Percentiles rank a stretch among this genome's conserved stretches.
These are phyloP conservation scores for Knoxia roxburghii DNA, from an alignment of 257 asterid genomes.

Conservation along the genomic window DNA sequence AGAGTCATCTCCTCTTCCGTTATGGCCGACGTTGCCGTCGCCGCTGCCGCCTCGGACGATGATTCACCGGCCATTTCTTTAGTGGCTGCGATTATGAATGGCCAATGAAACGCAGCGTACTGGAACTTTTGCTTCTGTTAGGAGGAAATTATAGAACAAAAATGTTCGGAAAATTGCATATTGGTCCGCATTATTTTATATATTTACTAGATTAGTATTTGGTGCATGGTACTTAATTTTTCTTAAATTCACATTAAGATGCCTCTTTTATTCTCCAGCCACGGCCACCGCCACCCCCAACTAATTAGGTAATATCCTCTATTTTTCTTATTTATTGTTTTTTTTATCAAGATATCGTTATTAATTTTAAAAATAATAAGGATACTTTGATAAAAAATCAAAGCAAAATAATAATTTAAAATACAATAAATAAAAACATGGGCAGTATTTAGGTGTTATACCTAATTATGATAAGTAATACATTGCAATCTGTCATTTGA, in stretches of 20 bases:
- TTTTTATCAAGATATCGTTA: too few relatives aligned
- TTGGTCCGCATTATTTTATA: not conserved
- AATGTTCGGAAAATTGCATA: not conserved
- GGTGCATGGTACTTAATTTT: not conserved
- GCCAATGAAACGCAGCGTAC: conserved; percentile 9
- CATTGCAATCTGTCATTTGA: too few relatives aligned
- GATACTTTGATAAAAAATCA: too few relatives aligned
- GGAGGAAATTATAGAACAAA: not conserved
- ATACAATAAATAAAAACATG: too few relatives aligned
- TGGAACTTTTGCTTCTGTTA: not conserved
- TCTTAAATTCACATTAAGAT: not conserved
- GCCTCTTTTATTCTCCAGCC: too few relatives aligned
- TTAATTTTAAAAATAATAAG: too few relatives aligned
- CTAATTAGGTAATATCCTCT: too few relatives aligned
- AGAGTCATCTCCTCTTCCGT: conserved; percentile 82
- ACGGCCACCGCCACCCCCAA: too few relatives aligned
- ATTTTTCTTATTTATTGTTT: too few relatives aligned
- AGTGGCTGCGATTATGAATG: not conserved
- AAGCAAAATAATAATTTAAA: too few relatives aligned
- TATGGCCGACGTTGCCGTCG: conserved; percentile 39
- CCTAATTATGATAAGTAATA: too few relatives aligned
- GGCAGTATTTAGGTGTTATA: too few relatives aligned
- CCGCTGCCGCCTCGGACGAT: conserved; percentile 32
- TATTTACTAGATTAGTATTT: not conserved
- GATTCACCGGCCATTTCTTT: conserved; percentile 57